Conservation (phyloP, 108 stramenopile genomes). For the Parmales sp. region DNA sequence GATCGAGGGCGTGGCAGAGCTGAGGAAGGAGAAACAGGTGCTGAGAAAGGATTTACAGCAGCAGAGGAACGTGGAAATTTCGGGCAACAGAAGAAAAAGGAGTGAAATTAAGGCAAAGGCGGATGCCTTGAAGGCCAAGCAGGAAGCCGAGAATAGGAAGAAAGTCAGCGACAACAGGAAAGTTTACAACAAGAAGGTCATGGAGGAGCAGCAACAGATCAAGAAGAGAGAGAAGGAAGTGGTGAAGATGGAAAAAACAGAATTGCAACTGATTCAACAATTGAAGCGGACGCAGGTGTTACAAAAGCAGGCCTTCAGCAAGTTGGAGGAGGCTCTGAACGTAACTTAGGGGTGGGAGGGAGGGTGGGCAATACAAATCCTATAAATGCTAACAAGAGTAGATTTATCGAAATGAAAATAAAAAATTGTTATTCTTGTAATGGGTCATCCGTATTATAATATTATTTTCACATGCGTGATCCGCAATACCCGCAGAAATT, state of each 20-base stretch:
- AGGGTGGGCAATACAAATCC: neutral
- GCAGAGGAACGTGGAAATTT: neutral
- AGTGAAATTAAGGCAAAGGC: neutral
- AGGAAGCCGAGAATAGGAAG: neutral
- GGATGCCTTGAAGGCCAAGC: neutral
- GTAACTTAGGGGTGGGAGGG: neutral
- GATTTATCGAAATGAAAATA: too few relatives aligned
- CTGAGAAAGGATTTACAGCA: neutral
- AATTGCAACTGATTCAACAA: conserved; percentile 14
- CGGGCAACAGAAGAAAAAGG: neutral
- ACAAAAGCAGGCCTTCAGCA: conserved; percentile 17
- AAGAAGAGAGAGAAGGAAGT: conserved; percentile 9
- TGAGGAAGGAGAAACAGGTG: neutral
- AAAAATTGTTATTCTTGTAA: too few relatives aligned
- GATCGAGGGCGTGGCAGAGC: neutral
- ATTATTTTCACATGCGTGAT: too few relatives aligned
- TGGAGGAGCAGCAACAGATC: neutral
- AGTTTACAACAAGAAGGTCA: conserved; percentile 6
- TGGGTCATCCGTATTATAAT: too few relatives aligned
- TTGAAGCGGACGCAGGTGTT: conserved; percentile 18
- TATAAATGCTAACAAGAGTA: too few relatives aligned
- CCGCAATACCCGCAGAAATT: too few relatives aligned
- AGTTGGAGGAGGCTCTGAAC: conserved; percentile 16
- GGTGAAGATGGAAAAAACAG: conserved; percentile 10
- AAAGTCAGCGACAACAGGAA: neutral